phyloP scores from a whole-genome alignment of 306 rosid species.

The Oxytropis ochrocephala region DNA sequence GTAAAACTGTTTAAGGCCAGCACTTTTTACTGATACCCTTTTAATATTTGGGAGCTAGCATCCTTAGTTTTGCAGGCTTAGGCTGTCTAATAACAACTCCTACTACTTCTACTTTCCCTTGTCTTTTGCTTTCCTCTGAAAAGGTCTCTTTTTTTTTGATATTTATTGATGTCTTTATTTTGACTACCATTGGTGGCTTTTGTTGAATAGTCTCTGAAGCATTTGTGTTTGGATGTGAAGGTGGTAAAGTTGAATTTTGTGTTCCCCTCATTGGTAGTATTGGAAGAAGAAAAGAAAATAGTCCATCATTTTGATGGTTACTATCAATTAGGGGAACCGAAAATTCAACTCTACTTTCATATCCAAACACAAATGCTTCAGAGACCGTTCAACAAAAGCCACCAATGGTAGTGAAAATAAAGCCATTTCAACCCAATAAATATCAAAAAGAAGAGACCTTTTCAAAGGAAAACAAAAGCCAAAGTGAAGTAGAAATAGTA shows the following conservation, averaged over 20 bases:
- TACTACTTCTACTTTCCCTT: no score
- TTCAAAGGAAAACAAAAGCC: not conserved
- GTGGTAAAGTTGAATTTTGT: not conserved
- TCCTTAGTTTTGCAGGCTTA: constrained; percentile 15
- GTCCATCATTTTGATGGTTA: constrained; percentile 51
- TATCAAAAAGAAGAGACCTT: not conserved
- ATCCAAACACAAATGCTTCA: not conserved
- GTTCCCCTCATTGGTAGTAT: constrained; percentile 20
- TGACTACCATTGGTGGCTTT: constrained; percentile 14
- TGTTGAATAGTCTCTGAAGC: not conserved
- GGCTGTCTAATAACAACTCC: no score
- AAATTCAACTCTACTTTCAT: no score
- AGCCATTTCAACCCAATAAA: not conserved
- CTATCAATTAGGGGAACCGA: constrained; percentile 19
- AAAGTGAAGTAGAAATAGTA: no score
- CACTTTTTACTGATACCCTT: constrained; percentile 34
- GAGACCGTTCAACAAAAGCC: constrained; percentile 9
- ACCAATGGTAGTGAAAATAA: constrained; percentile 14
- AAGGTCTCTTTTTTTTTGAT: not conserved
- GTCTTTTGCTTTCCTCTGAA: not conserved
- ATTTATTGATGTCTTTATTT: not conserved
- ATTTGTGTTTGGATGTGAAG: not conserved
- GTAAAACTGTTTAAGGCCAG: constrained; percentile 62
- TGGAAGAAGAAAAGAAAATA: constrained; percentile 22
- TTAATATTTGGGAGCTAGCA: constrained; percentile 8